A percentile compares a stretch with the other conserved stretches of the same genome.
phyloP scores from a whole-genome alignment of 2,329 filamentous ascomycete species.

The Penicillium psychrosexuale region DNA sequence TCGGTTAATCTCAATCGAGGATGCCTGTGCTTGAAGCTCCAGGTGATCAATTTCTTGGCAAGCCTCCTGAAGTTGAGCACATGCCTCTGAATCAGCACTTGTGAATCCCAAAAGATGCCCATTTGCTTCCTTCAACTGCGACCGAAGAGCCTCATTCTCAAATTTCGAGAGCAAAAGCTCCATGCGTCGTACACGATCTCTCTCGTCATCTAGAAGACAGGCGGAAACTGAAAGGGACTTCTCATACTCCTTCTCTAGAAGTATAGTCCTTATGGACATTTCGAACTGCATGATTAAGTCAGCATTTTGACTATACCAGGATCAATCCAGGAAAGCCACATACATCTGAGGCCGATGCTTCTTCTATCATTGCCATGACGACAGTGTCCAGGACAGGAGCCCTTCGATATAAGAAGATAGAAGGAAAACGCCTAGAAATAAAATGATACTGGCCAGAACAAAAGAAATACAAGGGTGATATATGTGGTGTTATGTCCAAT shows the following conservation, averaged over 20 bases:
- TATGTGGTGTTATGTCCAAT: not conserved
- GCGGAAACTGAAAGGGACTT: constrained; percentile 62
- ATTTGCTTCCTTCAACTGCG: constrained; percentile 58
- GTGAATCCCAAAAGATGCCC: constrained; percentile 53
- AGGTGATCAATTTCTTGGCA: constrained; percentile 45
- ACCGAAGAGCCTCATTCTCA: constrained; percentile 67
- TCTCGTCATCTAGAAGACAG: constrained; percentile 70
- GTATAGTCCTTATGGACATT: constrained; percentile 51
- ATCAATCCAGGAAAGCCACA: constrained; percentile 5
- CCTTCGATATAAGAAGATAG: not conserved
- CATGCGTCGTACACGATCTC: constrained; percentile 65
- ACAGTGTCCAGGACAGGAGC: not conserved
- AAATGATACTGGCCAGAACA: not conserved
- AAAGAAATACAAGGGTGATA: not conserved
- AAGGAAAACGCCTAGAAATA: not conserved
- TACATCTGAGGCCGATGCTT: constrained; percentile 26
- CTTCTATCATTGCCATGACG: constrained; percentile 12
- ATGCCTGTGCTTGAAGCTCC: constrained; percentile 41
- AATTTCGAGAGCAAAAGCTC: constrained; percentile 69
- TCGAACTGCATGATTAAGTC: constrained; percentile 29
- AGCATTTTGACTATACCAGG: not conserved
- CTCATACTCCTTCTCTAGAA: constrained; percentile 68
- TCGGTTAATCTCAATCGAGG: constrained; percentile 55
- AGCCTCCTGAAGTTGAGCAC: constrained; percentile 50
- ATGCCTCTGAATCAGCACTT: constrained; percentile 41